Percentiles rank a stretch among this genome's conserved stretches.
These are phyloP conservation scores for Naganishia vaughanmartiniae DNA, from an alignment of 768 basidiomycete genomes.

Conservation along the genomic window DNA sequence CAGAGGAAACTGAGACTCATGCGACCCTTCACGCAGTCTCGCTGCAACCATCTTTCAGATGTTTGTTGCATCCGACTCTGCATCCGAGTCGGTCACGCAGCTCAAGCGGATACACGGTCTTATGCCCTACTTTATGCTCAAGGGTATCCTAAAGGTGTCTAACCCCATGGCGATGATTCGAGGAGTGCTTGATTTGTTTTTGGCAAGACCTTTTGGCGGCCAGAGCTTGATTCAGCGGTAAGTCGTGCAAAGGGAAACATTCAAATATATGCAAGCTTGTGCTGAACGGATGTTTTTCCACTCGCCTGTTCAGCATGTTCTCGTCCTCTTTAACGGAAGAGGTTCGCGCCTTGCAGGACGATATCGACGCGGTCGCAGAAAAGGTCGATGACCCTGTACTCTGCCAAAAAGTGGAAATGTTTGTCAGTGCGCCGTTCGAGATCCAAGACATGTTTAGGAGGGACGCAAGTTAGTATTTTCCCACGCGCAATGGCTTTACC, in stretches of 20 bases:
- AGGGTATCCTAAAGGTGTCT: slow-evolving; percentile 82
- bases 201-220: slow-evolving; percentile 94
- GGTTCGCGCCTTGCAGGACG: slow-evolving; percentile 75
- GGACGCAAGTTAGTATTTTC: slow-evolving; percentile 70
- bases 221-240: slow-evolving; percentile 85
- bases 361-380: slow-evolving; percentile 79
- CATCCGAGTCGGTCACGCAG: slow-evolving; percentile 80
- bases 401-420: slow-evolving; percentile 81
- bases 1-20: background rate
- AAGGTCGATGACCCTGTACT: slow-evolving; percentile 85
- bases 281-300: background rate
- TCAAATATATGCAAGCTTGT: slow-evolving; percentile 3
- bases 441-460: slow-evolving; percentile 76
- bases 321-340: slow-evolving; percentile 88
- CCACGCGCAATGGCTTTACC: too few species aligned
- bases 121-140: slow-evolving; percentile 97
- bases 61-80: slow-evolving; percentile 86
- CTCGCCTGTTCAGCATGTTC: slow-evolving; percentile 71
- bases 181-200: slow-evolving; percentile 86
- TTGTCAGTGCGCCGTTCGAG: slow-evolving; percentile 80
- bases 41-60: slow-evolving; percentile 96
- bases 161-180: slow-evolving; percentile 97
- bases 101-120: slow-evolving; percentile 90
- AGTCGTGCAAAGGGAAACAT: slow-evolving; percentile 28
- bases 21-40: slow-evolving; percentile 58